Evolutionary conservation across 2,329 filamentous ascomycete genomes (phyloP).

Genomic region (Ceratocystis huliohia): DNA sequence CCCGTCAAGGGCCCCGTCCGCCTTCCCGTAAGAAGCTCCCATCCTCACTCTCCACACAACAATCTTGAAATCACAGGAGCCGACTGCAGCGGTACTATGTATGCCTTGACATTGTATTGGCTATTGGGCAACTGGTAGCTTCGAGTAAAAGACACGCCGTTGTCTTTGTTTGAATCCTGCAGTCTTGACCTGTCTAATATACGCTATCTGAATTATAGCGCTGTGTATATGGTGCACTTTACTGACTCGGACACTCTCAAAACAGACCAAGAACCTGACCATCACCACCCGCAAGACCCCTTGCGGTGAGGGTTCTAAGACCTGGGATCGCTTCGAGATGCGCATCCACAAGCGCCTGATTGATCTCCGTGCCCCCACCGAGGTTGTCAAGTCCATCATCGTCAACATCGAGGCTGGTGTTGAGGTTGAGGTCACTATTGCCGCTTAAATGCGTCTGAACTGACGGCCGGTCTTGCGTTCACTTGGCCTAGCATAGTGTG

Average conservation of each 20-base stretch:
- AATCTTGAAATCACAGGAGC: neutral
- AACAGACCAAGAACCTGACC: constrained; percentile 80
- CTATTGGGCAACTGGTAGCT: neutral
- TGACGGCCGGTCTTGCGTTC: neutral
- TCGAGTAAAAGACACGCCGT: no score
- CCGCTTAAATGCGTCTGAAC: constrained; percentile 45
- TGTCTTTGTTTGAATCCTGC: neutral
- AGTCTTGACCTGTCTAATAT: neutral
- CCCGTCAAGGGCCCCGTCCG: constrained; percentile 97
- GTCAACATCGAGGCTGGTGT: constrained; percentile 92
- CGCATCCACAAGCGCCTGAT: constrained; percentile 98
- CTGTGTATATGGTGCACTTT: no score
- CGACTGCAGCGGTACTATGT: neutral
- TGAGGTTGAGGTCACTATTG: constrained; percentile 87
- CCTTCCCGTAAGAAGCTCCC: constrained; percentile 35
- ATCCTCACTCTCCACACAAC: neutral
- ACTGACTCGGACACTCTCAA: constrained; percentile 33
- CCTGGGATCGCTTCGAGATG: constrained; percentile 98
- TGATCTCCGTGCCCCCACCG: constrained; percentile 93
- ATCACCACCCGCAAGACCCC: constrained; percentile 98
- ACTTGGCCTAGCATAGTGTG: neutral
- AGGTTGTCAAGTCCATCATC: constrained; percentile 94
- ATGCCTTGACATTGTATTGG: neutral
- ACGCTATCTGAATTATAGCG: no score
- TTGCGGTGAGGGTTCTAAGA: constrained; percentile 99